phyloP scores from a whole-genome alignment of 805 yeast genomes.

The Starmerella cellae region DNA sequence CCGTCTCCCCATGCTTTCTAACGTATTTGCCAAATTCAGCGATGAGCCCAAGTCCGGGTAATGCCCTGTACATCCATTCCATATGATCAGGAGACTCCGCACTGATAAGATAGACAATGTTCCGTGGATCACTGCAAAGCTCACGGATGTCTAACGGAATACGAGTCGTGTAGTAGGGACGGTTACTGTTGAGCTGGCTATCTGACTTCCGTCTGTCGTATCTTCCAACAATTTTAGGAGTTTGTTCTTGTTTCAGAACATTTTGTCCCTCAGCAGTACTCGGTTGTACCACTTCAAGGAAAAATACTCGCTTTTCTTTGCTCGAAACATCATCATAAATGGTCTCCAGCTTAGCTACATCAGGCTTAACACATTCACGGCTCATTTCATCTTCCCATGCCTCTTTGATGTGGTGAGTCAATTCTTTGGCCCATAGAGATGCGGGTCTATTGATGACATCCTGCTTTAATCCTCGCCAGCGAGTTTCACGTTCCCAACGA shows the following conservation, averaged over 20 bases:
- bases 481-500: slow-evolving; percentile 39
- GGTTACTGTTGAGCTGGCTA: background rate
- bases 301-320: slow-evolving; percentile 13
- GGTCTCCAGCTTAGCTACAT: slow-evolving; percentile 5
- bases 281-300: slow-evolving; percentile 18
- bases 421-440: slow-evolving; percentile 53
- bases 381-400: slow-evolving; percentile 41
- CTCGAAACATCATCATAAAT: slow-evolving; percentile 7
- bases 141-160: slow-evolving; percentile 42
- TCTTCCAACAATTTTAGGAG: background rate
- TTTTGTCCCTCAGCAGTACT: background rate
- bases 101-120: slow-evolving; percentile 60
- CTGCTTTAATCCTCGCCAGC: slow-evolving; percentile 52
- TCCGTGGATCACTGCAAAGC: slow-evolving; percentile 42
- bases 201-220: background rate
- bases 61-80: slow-evolving; percentile 53
- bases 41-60: slow-evolving; percentile 61
- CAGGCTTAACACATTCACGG: slow-evolving; percentile 20
- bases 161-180: slow-evolving; percentile 19
- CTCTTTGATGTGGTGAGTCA: slow-evolving; percentile 40
- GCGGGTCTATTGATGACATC: slow-evolving; percentile 58
- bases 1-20: slow-evolving; percentile 32
- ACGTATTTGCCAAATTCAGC: slow-evolving; percentile 86
- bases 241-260: slow-evolving; percentile 1
- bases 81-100: slow-evolving; percentile 50